phyloP scores from a whole-genome alignment of 352 stramenopile species.

The Phytophthora fragariaefolia region DNA sequence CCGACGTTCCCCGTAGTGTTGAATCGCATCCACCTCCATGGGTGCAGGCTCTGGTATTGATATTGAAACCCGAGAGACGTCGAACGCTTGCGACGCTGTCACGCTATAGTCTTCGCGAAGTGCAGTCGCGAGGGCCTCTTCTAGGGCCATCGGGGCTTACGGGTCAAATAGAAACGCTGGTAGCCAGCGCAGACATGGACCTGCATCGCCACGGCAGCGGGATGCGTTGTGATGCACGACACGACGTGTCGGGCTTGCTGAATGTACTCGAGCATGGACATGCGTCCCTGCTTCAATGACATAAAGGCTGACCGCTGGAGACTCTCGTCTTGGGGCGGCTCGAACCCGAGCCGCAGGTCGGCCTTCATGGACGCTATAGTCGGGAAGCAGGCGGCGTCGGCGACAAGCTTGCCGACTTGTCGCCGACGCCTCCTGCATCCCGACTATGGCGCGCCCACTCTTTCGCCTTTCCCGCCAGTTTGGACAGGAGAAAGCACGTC shows the following conservation, averaged over 20 bases:
- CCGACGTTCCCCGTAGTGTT: not conserved
- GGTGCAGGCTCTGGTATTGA: conserved; percentile 3
- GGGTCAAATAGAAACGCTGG: too few relatives aligned
- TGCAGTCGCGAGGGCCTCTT: conserved; percentile 23
- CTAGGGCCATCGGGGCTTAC: not conserved
- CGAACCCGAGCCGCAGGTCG: conserved; percentile 31
- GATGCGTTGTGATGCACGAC: too few relatives aligned
- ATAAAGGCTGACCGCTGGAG: conserved; percentile 16
- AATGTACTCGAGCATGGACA: conserved; percentile 30
- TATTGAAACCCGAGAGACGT: too few relatives aligned
- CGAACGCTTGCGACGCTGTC: conserved; percentile 8
- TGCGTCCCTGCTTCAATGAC: conserved; percentile 16
- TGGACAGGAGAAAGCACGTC: too few relatives aligned
- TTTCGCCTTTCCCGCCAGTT: too few relatives aligned
- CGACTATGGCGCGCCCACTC: too few relatives aligned
- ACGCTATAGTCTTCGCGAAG: conserved; percentile 26
- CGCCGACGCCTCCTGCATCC: too few relatives aligned
- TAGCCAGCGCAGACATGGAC: too few relatives aligned
- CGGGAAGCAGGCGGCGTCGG: too few relatives aligned
- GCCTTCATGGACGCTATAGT: not conserved
- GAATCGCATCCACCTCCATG: conserved; percentile 27
- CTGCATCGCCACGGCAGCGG: too few relatives aligned
- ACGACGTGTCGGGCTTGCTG: conserved; percentile 28
- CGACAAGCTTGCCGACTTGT: too few relatives aligned
- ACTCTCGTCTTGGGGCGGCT: too few relatives aligned